These are phyloP conservation scores for Ophiostoma piceae DNA, from an alignment of 2,329 filamentous ascomycete species.

Conservation along the genomic window DNA sequence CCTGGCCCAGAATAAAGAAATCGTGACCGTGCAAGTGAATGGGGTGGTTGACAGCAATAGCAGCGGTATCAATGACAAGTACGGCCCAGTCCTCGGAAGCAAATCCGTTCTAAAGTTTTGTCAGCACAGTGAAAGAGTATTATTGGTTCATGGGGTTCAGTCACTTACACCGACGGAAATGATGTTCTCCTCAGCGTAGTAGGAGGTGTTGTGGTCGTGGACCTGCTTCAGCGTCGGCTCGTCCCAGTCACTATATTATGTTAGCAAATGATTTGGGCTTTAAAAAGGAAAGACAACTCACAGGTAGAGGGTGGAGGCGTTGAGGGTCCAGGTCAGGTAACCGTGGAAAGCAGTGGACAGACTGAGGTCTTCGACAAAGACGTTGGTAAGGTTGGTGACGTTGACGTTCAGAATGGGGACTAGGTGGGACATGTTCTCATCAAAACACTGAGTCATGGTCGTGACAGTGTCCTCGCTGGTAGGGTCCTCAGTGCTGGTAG, in stretches of 20 bases:
- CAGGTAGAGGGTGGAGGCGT: background rate
- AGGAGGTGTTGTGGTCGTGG: conserved; percentile 28
- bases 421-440: background rate
- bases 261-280: background rate
- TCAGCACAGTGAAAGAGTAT: background rate
- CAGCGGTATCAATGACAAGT: conserved; percentile 25
- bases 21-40: conserved; percentile 32
- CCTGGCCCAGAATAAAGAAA: conserved; percentile 29
- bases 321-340: conserved; percentile 6
- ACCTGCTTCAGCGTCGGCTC: conserved; percentile 30
- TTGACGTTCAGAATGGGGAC: conserved; percentile 35
- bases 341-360: conserved; percentile 4
- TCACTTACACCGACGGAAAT: conserved; percentile 25
- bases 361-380: background rate
- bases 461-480: conserved; percentile 33
- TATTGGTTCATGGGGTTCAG: background rate
- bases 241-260: background rate
- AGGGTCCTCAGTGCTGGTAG: conserved; percentile 30
- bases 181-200: conserved; percentile 16
- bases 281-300: background rate
- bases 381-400: conserved; percentile 31
- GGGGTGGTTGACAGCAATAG: conserved; percentile 21
- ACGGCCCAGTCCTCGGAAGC: conserved; percentile 22
- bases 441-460: conserved; percentile 20
- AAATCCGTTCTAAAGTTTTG: background rate